Conservation (phyloP, 768 basidiomycete species). For the Antrodiella citrinella region DNA sequence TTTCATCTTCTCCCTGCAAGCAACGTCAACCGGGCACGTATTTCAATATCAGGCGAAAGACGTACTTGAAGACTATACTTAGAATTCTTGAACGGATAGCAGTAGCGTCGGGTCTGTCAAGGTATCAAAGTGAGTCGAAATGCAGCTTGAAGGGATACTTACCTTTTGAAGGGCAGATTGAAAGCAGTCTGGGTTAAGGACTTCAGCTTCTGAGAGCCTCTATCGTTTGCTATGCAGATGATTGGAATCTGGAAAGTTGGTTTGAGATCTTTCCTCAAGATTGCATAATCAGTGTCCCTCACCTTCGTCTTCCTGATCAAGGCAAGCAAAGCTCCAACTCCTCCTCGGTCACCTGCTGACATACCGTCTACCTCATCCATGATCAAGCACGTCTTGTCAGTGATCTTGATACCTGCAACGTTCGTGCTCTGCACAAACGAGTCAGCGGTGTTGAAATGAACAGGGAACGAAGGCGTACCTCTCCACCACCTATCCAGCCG, state of each 20-base stretch:
- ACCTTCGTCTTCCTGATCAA: conserved; percentile 93
- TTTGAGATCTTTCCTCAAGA: not conserved
- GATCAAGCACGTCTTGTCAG: conserved; percentile 78
- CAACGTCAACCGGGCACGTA: not conserved
- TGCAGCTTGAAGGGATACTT: conserved; percentile 14
- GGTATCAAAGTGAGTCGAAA: not conserved
- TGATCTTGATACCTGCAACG: conserved; percentile 64
- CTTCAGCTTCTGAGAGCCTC: conserved; percentile 81
- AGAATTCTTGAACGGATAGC: conserved; percentile 82
- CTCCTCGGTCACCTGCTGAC: conserved; percentile 96
- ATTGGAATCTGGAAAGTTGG: conserved; percentile 82
- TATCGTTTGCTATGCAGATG: conserved; percentile 96
- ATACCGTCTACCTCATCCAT: conserved; percentile 99
- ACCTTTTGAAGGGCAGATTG: conserved; percentile 75
- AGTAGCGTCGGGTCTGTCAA: conserved; percentile 60
- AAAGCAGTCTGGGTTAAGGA: conserved; percentile 70
- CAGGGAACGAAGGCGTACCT: too few species aligned
- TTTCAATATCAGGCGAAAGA: not conserved
- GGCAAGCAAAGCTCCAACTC: conserved; percentile 87
- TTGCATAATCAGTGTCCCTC: too few species aligned
- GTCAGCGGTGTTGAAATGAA: not conserved
- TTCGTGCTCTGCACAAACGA: conserved; percentile 41
- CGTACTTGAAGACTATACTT: conserved; percentile 85
- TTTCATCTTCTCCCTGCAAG: conserved; percentile 79
- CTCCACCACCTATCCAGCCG: conserved; percentile 63